These are phyloP conservation scores for Peniophora sp. DNA, from an alignment of 1,284 basidiomycete genomes.

Conservation along the genomic window DNA sequence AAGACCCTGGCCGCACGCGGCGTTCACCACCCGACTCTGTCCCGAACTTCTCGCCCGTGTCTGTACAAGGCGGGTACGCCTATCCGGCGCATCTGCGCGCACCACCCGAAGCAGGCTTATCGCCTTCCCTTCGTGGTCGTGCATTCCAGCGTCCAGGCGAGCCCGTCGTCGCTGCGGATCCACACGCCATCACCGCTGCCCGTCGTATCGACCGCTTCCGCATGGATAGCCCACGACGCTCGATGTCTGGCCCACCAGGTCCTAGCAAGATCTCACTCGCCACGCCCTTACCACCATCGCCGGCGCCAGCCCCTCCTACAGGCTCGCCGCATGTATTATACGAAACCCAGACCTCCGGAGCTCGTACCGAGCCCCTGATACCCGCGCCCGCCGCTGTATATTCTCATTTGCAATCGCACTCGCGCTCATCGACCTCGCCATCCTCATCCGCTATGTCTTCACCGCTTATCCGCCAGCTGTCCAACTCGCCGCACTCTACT, in stretches of 20 bases:
- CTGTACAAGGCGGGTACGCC: constrained; percentile 1
- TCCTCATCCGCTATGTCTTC: background rate
- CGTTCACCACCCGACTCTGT: background rate
- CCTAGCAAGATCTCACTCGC: constrained; percentile 15
- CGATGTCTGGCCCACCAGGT: constrained; percentile 27
- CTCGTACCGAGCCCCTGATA: constrained; percentile 6
- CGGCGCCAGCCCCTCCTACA: constrained; percentile 2
- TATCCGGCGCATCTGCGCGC: too few species aligned
- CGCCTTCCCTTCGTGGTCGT: constrained; percentile 2
- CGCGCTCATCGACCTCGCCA: background rate
- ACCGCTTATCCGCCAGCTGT: too few species aligned
- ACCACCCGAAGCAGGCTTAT: too few species aligned
- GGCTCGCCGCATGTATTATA: constrained; percentile 12
- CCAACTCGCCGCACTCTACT: too few species aligned
- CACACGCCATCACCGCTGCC: constrained; percentile 14
- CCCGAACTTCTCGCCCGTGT: constrained; percentile 8
- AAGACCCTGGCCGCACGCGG: constrained; percentile 11
- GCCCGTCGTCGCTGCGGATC: constrained; percentile 8
- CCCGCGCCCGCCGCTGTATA: constrained; percentile 6
- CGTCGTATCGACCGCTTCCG: constrained; percentile 1
- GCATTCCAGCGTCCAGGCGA: constrained; percentile 1
- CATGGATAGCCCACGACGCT: constrained; percentile 25
- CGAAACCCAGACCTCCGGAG: constrained; percentile 6
- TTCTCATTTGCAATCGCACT: constrained; percentile 1
- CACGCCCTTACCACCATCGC: constrained; percentile 15